Evolutionary conservation across 2,329 filamentous ascomycete species (phyloP).

Genomic region (Coniosporium tulheliwenetii): DNA sequence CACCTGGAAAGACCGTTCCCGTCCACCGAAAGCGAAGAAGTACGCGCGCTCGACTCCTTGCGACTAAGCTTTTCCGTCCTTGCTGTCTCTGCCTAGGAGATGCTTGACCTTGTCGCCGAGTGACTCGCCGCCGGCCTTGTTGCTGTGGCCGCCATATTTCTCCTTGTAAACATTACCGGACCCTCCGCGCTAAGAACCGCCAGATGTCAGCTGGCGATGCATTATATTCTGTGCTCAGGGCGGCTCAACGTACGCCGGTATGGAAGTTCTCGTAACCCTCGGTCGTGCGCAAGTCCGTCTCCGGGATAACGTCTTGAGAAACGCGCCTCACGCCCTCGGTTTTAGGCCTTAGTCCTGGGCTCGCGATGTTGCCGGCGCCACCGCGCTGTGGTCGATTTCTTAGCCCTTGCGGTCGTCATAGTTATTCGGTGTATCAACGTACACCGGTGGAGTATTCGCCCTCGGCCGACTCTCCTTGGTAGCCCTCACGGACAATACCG

Average conservation of each 20-base stretch:
- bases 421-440: constrained; percentile 1
- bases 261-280: constrained; percentile 27
- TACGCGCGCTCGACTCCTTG: too few relatives aligned
- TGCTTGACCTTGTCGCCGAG: constrained; percentile 29
- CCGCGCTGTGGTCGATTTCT: constrained; percentile 12
- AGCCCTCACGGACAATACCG: constrained; percentile 29
- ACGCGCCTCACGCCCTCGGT: too few relatives aligned
- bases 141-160: constrained; percentile 29
- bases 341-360: constrained; percentile 15
- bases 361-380: constrained; percentile 26
- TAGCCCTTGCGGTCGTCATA: neutral
- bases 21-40: too few relatives aligned
- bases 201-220: too few relatives aligned
- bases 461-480: constrained; percentile 18
- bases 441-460: constrained; percentile 24
- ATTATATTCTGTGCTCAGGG: constrained; percentile 5
- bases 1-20: too few relatives aligned
- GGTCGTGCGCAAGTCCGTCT: constrained; percentile 20
- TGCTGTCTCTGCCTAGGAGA: constrained; percentile 10
- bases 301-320: constrained; percentile 27
- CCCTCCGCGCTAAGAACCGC: constrained; percentile 21
- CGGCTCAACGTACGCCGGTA: constrained; percentile 22
- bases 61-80: neutral
- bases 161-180: constrained; percentile 31
- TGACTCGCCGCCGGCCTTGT: constrained; percentile 16